phyloP scores from a whole-genome alignment of 2,329 filamentous ascomycete species.

The Salinomyces thailandicus region DNA sequence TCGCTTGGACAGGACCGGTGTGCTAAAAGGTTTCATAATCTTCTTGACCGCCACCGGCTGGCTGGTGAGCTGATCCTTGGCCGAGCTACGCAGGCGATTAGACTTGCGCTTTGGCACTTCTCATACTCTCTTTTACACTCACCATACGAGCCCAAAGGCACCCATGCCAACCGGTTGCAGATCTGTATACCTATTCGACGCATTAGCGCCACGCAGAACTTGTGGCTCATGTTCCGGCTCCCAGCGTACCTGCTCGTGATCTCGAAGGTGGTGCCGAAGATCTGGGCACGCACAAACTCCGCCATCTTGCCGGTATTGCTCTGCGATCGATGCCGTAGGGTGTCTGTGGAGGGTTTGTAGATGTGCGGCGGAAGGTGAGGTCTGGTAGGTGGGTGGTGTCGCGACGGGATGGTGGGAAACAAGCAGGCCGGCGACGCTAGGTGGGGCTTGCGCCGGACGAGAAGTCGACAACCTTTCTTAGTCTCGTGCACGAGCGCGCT shows the following conservation, averaged over 20 bases:
- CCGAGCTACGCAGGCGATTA: conserved; percentile 70
- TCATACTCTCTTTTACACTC: conserved; percentile 9
- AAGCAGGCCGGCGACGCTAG: no score
- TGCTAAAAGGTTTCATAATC: conserved; percentile 99
- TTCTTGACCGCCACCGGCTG: conserved; percentile 99
- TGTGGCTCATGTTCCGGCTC: conserved; percentile 6
- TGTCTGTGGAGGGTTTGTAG: not conserved
- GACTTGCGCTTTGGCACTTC: no score
- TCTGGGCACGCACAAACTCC: conserved; percentile 98
- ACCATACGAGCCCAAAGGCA: conserved; percentile 97
- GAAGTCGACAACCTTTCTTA: no score
- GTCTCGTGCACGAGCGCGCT: no score
- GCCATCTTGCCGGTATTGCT: conserved; percentile 58
- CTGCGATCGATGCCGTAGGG: not conserved
- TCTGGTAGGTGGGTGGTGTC: not conserved
- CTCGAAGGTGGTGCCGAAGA: conserved; percentile 99
- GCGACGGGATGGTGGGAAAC: not conserved
- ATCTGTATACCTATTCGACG: conserved; percentile 69
- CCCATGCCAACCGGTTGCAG: conserved; percentile 98
- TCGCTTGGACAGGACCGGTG: conserved; percentile 92
- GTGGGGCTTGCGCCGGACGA: not conserved
- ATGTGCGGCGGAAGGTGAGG: not conserved
- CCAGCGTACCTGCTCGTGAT: conserved; percentile 81
- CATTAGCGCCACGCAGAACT: conserved; percentile 9
- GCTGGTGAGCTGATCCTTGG: conserved; percentile 91